These are phyloP conservation scores for Oemleria cerasiformis DNA, from an alignment of 306 rosid species.

Conservation along the genomic window DNA sequence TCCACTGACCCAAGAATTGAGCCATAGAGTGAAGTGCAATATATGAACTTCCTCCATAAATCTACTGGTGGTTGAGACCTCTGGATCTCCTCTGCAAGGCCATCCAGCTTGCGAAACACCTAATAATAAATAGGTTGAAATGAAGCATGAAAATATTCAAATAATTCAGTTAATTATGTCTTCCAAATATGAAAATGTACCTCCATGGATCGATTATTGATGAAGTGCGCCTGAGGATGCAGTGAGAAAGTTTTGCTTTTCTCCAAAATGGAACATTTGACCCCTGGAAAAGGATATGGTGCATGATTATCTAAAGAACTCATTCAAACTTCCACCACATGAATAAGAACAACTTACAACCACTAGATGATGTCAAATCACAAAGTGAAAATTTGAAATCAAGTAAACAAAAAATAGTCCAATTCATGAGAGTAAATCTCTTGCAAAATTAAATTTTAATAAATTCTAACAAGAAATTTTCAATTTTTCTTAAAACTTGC, in stretches of 20 bases:
- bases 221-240: constrained; percentile 90
- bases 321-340: constrained; percentile 2
- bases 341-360: constrained; percentile 4
- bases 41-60: constrained; percentile 89
- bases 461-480: not conserved
- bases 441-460: not conserved
- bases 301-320: not conserved
- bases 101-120: constrained; percentile 83
- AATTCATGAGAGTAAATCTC: not conserved
- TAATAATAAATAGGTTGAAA: constrained; percentile 31
- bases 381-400: not conserved
- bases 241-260: constrained; percentile 51
- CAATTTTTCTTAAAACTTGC: not conserved
- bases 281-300: constrained; percentile 41
- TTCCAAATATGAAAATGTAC: constrained; percentile 34
- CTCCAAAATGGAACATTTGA: constrained; percentile 75
- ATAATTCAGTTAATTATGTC: constrained; percentile 7
- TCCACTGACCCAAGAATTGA: constrained; percentile 89
- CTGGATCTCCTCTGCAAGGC: constrained; percentile 89
- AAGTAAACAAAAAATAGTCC: not conserved
- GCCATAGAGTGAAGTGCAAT: constrained; percentile 86
- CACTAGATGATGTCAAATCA: not conserved
- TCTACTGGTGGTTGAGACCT: constrained; percentile 86
- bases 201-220: constrained; percentile 98
- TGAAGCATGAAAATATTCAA: constrained; percentile 16